Base-by-base conservation (phyloP, 2,329 filamentous ascomycete species). In the Dothistroma septosporum region DNA sequence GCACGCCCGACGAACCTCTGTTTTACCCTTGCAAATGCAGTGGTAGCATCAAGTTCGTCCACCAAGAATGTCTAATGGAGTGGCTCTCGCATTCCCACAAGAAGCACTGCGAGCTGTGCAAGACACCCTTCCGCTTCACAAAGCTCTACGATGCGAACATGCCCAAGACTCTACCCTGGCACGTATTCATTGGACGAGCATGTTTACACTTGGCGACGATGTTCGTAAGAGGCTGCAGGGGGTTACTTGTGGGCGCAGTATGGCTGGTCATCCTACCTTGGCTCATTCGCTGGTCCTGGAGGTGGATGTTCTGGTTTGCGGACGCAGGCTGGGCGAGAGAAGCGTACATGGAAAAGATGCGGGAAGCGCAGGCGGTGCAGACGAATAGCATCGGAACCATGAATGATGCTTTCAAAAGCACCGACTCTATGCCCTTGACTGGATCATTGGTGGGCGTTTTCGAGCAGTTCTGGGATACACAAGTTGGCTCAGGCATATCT, bases 21-120 rank as follows among this genome's bases (percentile, higher is more conserved):
- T 99, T 96, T 80, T 94, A 95, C 73, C 94, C 94, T 6, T 99
- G 94, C 87, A 97, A 97, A 81, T 99, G 94, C 80, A 97, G 91
- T 73, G 94, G 94, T 60, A 97, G 93, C 78, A 99, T 99, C 79
- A 97, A 96, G 79, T 96, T 89, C 72, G 94, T 99, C 63, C 94
- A 99, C 75, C 94, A 99, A 77, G 90, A 95, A 74, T 99, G 94
- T 75, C 79, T 99, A 76, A 96, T 99, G 89, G 92, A 97, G 77
- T 99, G 94, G 94, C 82, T 99, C 22, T 93, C 92, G 54, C 95
- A 99, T 76, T 97, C 94, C 1, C 92, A 99, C 75, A 99, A 99
- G 84, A 97, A 97, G 76, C 90, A 99, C 80, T 99, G 95, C 82
- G 94, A 99, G 79, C 87, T 99, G 37, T 99, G 94, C 86, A 99